Evolutionary conservation across 2,329 filamentous ascomycete genomes (phyloP).

Genomic region (Trichoderma koningii): DNA sequence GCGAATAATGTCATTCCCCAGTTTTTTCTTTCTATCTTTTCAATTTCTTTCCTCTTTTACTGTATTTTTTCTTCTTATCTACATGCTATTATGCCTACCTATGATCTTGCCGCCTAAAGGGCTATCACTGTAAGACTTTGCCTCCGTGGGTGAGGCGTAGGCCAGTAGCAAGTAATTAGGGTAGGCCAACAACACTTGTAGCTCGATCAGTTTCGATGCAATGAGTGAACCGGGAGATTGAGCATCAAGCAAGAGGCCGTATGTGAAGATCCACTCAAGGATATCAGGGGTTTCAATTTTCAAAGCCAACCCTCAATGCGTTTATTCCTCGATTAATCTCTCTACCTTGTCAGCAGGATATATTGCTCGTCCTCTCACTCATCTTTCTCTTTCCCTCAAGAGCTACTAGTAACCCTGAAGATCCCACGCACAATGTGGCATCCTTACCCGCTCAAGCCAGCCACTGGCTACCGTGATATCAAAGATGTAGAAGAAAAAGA

Average conservation of each 20-base stretch:
- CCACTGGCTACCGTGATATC: constrained; percentile 16
- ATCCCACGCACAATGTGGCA: too few species aligned
- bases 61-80: not conserved
- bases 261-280: too few species aligned
- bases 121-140: not conserved
- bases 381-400: not conserved
- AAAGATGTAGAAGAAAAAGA: not conserved
- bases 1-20: not conserved
- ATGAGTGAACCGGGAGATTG: too few species aligned
- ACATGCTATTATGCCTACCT: not conserved
- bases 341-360: not conserved
- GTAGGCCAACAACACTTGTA: too few species aligned
- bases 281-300: not conserved
- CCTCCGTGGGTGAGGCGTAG: not conserved
- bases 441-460: too few species aligned
- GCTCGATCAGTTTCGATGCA: too few species aligned
- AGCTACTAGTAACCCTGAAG: not conserved
- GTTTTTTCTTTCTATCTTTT: not conserved
- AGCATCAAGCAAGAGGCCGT: too few species aligned
- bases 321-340: not conserved
- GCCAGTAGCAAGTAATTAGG: too few species aligned
- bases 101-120: not conserved
- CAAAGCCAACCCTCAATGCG: not conserved
- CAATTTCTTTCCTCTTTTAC: not conserved
- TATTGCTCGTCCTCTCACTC: not conserved